A percentile compares a stretch with the other conserved stretches of the same genome.
Evolutionary conservation across 2,329 filamentous ascomycete species (phyloP).

Genomic region (Aspergillus latus): DNA sequence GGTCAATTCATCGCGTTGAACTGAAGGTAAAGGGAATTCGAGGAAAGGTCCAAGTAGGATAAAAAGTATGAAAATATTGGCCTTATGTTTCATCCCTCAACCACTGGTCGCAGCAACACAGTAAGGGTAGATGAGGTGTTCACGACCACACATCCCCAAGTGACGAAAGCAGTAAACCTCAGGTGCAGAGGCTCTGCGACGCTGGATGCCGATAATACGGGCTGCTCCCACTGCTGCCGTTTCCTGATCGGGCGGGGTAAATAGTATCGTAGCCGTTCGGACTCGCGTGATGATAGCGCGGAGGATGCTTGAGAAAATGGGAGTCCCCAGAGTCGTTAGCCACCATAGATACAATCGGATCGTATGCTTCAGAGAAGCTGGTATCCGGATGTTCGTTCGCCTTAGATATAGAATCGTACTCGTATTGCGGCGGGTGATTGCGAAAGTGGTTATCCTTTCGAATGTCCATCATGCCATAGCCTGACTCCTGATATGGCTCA

Average conservation of each 20-base stretch:
- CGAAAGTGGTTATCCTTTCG: constrained; percentile 29
- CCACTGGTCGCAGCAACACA: background rate
- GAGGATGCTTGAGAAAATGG: constrained; percentile 30
- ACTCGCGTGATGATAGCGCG: constrained; percentile 26
- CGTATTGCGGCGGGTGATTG: constrained; percentile 25
- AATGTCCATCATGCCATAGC: constrained; percentile 25
- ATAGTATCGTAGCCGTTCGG: constrained; percentile 33
- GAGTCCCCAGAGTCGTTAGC: constrained; percentile 28
- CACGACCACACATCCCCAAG: background rate
- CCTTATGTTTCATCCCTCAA: constrained; percentile 8
- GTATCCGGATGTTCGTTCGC: constrained; percentile 26
- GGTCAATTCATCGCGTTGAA: constrained; percentile 11
- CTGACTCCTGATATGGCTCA: constrained; percentile 36
- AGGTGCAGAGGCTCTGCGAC: constrained; percentile 38
- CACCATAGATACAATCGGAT: constrained; percentile 33
- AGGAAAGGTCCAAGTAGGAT: background rate
- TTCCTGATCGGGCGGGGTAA: constrained; percentile 28
- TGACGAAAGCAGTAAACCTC: constrained; percentile 4
- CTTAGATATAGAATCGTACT: constrained; percentile 28
- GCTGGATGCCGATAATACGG: constrained; percentile 36
- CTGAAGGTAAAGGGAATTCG: background rate
- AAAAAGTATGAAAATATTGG: background rate
- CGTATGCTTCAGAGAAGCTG: constrained; percentile 31
- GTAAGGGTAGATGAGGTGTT: constrained; percentile 4
- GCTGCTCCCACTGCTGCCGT: constrained; percentile 12